phyloP scores from a whole-genome alignment of 2,329 filamentous ascomycete species.

The Fulvia fulva region DNA sequence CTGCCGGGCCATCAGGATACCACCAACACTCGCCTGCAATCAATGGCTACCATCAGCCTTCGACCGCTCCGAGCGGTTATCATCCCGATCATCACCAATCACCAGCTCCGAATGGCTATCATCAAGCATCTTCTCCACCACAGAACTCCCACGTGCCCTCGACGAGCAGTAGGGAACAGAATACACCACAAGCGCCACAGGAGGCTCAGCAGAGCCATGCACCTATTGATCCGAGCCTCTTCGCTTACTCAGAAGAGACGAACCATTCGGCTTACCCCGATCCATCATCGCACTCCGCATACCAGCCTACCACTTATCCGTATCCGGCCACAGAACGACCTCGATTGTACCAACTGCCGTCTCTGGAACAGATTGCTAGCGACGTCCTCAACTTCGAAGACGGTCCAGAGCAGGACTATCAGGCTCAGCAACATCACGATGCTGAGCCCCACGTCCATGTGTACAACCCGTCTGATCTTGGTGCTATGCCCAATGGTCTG shows the following conservation, averaged over 20 bases:
- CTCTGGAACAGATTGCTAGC: slow-evolving; percentile 35
- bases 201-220: slow-evolving; percentile 12
- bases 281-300: slow-evolving; percentile 3
- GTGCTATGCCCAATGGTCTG: slow-evolving; percentile 9
- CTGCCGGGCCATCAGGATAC: background rate
- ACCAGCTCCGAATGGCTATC: background rate
- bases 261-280: slow-evolving; percentile 7
- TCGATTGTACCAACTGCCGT: slow-evolving; percentile 26
- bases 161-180: slow-evolving; percentile 7
- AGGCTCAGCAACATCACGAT: slow-evolving; percentile 12
- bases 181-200: slow-evolving; percentile 1
- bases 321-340: slow-evolving; percentile 23
- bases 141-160: slow-evolving; percentile 9
- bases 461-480: slow-evolving; percentile 18
- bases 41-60: background rate
- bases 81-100: background rate
- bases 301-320: slow-evolving; percentile 18
- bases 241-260: slow-evolving; percentile 11
- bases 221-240: slow-evolving; percentile 21
- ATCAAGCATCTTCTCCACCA: slow-evolving; percentile 3
- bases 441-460: slow-evolving; percentile 15
- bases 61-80: background rate
- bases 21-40: background rate
- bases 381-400: slow-evolving; percentile 27
- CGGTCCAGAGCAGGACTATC: slow-evolving; percentile 14